Percentiles rank a stretch among this genome's conserved stretches.
These are phyloP conservation scores for Botrytis paeoniae DNA, from an alignment of 2,329 filamentous ascomycete species.

Conservation along the genomic window DNA sequence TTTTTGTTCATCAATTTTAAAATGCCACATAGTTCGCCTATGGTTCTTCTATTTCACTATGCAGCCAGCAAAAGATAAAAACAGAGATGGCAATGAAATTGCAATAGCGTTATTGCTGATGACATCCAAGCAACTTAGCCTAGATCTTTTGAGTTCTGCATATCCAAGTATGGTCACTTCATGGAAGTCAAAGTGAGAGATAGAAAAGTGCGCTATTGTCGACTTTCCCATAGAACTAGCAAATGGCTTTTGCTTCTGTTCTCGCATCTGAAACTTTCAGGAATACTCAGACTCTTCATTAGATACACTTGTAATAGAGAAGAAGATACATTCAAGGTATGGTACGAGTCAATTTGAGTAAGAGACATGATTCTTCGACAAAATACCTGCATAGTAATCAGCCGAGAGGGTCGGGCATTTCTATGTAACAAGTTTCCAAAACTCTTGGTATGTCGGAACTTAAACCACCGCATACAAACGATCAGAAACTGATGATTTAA, in stretches of 20 bases:
- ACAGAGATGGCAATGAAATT: not conserved
- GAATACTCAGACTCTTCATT: not conserved
- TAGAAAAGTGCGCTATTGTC: not conserved
- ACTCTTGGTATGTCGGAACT: not conserved
- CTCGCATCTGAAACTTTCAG: not conserved
- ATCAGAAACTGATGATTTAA: not conserved
- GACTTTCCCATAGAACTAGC: not conserved
- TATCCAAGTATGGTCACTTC: too few relatives aligned
- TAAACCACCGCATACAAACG: too few relatives aligned
- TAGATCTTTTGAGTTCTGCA: not conserved
- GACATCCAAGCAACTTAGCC: not conserved
- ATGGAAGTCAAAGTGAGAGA: not conserved
- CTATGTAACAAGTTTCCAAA: not conserved
- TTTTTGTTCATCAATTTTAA: not conserved
- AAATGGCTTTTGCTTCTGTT: not conserved
- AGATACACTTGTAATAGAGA: not conserved
- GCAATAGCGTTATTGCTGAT: too few relatives aligned
- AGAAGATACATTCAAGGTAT: not conserved
- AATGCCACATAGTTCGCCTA: slow-evolving; percentile 35
- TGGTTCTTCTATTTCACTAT: not conserved
- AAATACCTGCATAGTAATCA: not conserved
- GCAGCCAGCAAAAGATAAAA: not conserved
- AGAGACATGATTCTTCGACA: not conserved
- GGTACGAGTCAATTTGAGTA: not conserved
- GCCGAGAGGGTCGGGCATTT: too few relatives aligned